Base-by-base conservation (phyloP, 73 alveolate species). In the Stentor coeruleus region DNA sequence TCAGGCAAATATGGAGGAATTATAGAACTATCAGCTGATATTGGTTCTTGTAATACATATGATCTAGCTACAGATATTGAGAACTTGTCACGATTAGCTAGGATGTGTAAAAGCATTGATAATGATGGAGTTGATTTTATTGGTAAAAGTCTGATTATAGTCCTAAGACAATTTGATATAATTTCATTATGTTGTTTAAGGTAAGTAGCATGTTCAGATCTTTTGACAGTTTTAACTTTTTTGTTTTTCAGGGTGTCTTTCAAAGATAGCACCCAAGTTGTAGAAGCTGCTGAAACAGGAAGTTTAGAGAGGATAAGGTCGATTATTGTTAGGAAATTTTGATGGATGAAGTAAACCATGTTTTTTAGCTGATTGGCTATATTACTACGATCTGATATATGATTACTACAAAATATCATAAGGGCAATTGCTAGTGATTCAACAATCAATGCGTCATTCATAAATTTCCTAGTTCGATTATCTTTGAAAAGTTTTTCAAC, bases 251-350 rank as follows among this genome's bases (percentile, higher is more conserved):
- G n/a, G 0, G 58, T 84, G 33, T 31, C 28, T 3, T 58, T 4
- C 40, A 88, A 41, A 11, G 82, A 28, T 3, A 26, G 20, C 15
- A 87, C 93, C 93, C 93, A 83, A 35, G 81, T 49, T 49, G 83
- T 84, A 14, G 85, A 80, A 20, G 84, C 39, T 38, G 76, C 85
- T 59, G 87, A 91, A 15, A 75, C 76, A 3, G 93, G 92, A n/a
- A 87, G 86, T 73, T 84, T 76, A 30, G 84, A 74, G 20, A 90
- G 33, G 60, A 90, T 76, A 37, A 90, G 55, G 59, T 90, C 92
- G 33, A 87, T 59, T 2, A 88, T 81, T 39, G 42, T 57, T 31
- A 88, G 83, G 73, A 87, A 90, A 80, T 76, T 87, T 74, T 90
- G 88, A 74, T 90, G 91, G 15, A 87, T 84, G 59, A 42, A 82